These are phyloP conservation scores for Aspergillus aculeatinus DNA, from an alignment of 2,329 filamentous ascomycete genomes.

Conservation along the genomic window DNA sequence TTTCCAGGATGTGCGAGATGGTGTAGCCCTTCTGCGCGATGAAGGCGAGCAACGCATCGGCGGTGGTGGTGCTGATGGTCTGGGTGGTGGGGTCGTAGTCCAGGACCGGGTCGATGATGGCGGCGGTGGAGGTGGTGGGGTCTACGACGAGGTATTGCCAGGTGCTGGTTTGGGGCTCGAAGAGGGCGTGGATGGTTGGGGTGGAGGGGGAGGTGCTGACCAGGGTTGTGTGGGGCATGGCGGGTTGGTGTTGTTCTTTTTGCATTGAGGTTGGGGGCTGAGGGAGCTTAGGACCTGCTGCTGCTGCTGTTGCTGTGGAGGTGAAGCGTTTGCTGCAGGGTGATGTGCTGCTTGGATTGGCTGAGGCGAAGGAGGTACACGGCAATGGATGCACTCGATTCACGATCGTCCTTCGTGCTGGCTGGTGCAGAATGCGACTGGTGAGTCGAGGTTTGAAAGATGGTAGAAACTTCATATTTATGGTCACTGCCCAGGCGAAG, in stretches of 20 bases:
- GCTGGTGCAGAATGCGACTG: background rate
- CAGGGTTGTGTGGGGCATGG: background rate
- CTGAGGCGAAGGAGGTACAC: background rate
- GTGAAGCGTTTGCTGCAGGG: too few species aligned
- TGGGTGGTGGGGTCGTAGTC: slow-evolving; percentile 53
- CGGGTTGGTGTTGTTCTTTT: background rate
- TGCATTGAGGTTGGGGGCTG: too few species aligned
- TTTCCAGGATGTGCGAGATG: slow-evolving; percentile 58
- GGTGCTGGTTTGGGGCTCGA: slow-evolving; percentile 5
- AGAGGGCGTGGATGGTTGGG: slow-evolving; percentile 5
- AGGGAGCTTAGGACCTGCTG: too few species aligned
- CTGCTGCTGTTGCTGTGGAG: too few species aligned
- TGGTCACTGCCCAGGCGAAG: background rate
- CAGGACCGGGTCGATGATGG: slow-evolving; percentile 63
- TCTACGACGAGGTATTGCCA: slow-evolving; percentile 59
- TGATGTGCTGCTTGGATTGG: too few species aligned
- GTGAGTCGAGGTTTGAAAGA: background rate
- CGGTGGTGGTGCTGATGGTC: slow-evolving; percentile 51
- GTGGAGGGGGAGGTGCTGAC: background rate
- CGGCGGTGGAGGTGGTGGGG: slow-evolving; percentile 48
- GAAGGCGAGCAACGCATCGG: slow-evolving; percentile 52
- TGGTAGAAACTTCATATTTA: background rate
- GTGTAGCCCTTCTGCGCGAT: slow-evolving; percentile 49
- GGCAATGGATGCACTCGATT: background rate
- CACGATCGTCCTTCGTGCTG: background rate